A percentile compares a stretch with the other conserved stretches of the same genome.
phyloP scores from a whole-genome alignment of 2,329 filamentous ascomycete genomes.

The Fusarium sp. region DNA sequence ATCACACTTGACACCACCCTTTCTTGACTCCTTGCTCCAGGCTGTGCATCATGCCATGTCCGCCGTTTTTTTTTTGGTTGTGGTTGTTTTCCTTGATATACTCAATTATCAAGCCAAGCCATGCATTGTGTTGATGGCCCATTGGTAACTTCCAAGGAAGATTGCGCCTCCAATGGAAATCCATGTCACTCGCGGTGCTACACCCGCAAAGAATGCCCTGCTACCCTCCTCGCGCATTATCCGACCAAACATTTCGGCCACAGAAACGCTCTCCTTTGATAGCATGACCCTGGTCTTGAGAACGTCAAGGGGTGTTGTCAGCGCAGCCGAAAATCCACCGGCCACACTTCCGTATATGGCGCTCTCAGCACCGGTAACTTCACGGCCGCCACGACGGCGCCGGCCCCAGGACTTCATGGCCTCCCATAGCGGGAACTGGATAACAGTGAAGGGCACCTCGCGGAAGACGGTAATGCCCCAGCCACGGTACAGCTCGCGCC shows the following conservation, averaged over 20 bases:
- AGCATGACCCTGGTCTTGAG: constrained; percentile 98
- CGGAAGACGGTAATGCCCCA: constrained; percentile 93
- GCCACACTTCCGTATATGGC: constrained; percentile 85
- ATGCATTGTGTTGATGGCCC: constrained; percentile 78
- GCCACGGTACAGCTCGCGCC: constrained; percentile 88
- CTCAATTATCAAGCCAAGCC: constrained; percentile 18
- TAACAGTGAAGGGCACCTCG: constrained; percentile 96
- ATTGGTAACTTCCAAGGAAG: constrained; percentile 94
- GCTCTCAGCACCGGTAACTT: constrained; percentile 79
- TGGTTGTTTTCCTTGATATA: neutral
- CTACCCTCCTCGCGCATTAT: constrained; percentile 74
- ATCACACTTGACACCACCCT: constrained; percentile 12
- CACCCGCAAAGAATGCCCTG: constrained; percentile 77
- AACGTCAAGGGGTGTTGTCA: constrained; percentile 95
- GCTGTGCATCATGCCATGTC: constrained; percentile 36
- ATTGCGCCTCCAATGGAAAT: constrained; percentile 95
- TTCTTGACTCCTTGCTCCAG: constrained; percentile 28
- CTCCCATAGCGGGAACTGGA: constrained; percentile 98
- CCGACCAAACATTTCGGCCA: constrained; percentile 67
- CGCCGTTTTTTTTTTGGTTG: constrained; percentile 6
- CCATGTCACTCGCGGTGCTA: constrained; percentile 89
- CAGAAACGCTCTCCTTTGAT: constrained; percentile 72
- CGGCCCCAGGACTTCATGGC: constrained; percentile 80
- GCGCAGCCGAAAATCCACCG: constrained; percentile 84
- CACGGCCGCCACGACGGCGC: constrained; percentile 51